phyloP scores from a whole-genome alignment of 2,329 filamentous ascomycete genomes.

The Ophiostoma piceae region DNA sequence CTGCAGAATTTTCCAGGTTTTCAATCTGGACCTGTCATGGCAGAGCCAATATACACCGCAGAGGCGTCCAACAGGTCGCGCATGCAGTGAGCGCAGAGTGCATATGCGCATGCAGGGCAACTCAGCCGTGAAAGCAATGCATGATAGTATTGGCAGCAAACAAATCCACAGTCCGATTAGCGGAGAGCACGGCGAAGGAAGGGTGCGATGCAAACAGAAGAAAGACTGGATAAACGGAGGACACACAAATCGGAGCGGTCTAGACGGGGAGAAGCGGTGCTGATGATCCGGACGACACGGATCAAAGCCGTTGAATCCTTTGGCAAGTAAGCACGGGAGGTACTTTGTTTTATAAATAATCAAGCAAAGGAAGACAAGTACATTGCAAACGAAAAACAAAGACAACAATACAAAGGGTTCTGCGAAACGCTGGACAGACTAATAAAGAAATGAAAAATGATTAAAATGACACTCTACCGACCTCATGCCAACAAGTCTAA shows the following conservation, averaged over 20 bases:
- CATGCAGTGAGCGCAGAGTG: conserved; percentile 2
- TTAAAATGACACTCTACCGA: background rate
- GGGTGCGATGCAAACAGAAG: background rate
- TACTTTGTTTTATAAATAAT: too few species aligned
- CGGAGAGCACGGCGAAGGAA: background rate
- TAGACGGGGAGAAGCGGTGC: background rate
- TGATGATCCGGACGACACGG: background rate
- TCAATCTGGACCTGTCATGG: background rate
- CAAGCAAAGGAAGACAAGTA: background rate
- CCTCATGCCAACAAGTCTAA: background rate
- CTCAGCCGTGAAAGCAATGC: background rate
- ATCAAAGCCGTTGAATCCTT: background rate
- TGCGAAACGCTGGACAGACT: background rate
- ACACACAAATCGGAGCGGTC: too few species aligned
- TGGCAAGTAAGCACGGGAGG: background rate
- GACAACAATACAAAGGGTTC: background rate
- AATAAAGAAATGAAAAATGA: too few species aligned
- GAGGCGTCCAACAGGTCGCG: background rate
- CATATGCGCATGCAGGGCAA: background rate
- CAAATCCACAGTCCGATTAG: background rate
- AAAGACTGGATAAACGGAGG: background rate
- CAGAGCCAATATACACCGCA: background rate
- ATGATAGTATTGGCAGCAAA: background rate
- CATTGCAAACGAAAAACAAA: background rate
- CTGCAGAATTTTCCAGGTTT: background rate